Base-by-base conservation (phyloP, 2,329 filamentous ascomycete species). In the Bipolaris cookei region DNA sequence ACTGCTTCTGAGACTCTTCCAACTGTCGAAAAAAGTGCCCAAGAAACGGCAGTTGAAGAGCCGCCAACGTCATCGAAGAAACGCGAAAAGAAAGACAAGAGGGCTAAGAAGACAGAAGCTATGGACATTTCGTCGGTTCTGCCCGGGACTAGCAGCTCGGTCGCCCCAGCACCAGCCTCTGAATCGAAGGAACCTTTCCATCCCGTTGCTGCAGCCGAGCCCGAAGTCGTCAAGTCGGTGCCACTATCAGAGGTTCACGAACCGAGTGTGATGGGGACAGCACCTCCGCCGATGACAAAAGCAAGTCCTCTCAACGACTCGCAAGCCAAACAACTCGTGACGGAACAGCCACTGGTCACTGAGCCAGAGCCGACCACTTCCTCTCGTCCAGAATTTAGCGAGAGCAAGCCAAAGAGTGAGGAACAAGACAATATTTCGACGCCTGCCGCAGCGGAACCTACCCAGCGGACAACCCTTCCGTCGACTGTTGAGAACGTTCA, bases 341-440 rank as follows among this genome's bases (percentile, higher is more conserved):
- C 47, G 11, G 38, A 28, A 6, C 8, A 23, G 8, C 48, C 10
- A 46, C 13, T 43, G 5, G 13, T 20, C 37, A 2, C 49, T 13
- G 41, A 54, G 16, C 18, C 44, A 47, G 39, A 59, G 13, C 11
- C 23, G 13, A 30, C 16, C 10, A 16, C 48, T 64, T 51, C 57
- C 16, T 58, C 69, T 51, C 43, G 56, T 56, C 44, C 67, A 28
- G 54, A 59, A 13, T 66, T 54, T 21, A 66, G 66, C 48, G 65
- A 65, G 47, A 73, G 65, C 55, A 72, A 75, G 56, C 71, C 70
- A 39, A 68, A 69, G 30, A 70, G 70, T 35, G 69, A 71, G 41
- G 61, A 58, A 18, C 21, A 51, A 3, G 38, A 45, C 4, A 21
- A 30, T 28, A n/a, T 51, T 2, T 30, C 28, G 10, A 18, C n/a